Conservation (phyloP, 108 stramenopile genomes). For the Fragilariopsis cylindrus region DNA sequence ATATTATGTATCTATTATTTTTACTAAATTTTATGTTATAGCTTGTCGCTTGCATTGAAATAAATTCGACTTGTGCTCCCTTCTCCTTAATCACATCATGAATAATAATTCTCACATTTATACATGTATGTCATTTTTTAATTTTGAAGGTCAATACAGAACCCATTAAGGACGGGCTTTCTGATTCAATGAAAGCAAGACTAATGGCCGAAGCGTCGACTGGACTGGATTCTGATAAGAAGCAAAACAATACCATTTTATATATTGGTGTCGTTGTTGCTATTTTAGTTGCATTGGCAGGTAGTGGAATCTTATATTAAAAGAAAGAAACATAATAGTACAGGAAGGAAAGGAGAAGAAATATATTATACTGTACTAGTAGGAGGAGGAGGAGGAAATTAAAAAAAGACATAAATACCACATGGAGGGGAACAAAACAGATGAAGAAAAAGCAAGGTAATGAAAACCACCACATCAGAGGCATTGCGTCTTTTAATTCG, state of each 20-base stretch:
- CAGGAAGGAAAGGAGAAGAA: neutral
- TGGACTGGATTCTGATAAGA: slow-evolving; percentile 67
- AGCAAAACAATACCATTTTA: slow-evolving; percentile 74
- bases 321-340: neutral
- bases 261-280: slow-evolving; percentile 71
- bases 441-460: neutral
- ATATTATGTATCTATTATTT: neutral
- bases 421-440: neutral
- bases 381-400: neutral
- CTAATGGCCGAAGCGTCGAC: slow-evolving; percentile 70
- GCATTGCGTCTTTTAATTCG: too few relatives aligned
- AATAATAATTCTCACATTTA: neutral
- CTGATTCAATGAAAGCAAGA: slow-evolving; percentile 67
- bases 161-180: slow-evolving; percentile 53
- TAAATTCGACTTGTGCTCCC: neutral
- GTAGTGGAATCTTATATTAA: slow-evolving; percentile 75
- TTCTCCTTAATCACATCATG: neutral
- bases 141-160: slow-evolving; percentile 18
- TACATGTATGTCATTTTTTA: neutral
- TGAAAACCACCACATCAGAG: neutral
- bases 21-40: neutral
- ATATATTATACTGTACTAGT: neutral
- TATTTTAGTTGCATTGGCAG: slow-evolving; percentile 63
- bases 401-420: neutral
- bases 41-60: neutral